Conservation (phyloP, 331 rosid species). For the Ulmus americana region DNA sequence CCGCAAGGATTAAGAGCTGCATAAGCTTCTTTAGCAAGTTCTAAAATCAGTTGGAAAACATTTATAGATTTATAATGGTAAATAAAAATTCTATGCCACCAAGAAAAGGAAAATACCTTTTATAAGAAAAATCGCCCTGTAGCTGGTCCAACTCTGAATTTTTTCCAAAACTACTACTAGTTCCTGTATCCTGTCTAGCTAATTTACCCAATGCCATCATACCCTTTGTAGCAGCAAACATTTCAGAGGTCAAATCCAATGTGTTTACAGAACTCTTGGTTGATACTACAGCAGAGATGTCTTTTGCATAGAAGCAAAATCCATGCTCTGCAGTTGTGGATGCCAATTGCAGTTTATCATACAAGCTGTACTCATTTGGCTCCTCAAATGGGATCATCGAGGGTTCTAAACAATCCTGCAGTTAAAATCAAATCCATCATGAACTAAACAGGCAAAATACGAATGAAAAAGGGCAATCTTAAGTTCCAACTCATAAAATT, state of each 20-base stretch:
- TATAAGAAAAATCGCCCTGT: constrained; percentile 26
- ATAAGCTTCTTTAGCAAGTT: not conserved
- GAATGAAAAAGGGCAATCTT: constrained; percentile 6
- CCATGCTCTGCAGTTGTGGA: constrained; percentile 66
- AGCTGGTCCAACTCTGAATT: constrained; percentile 30
- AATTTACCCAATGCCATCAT: constrained; percentile 48
- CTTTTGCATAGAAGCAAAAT: constrained; percentile 59
- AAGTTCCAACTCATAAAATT: constrained; percentile 14
- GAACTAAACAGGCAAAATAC: constrained; percentile 4
- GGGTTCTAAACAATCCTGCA: constrained; percentile 55
- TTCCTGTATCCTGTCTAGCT: constrained; percentile 33
- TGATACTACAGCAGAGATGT: constrained; percentile 46
- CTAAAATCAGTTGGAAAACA: not conserved
- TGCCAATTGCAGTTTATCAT: constrained; percentile 41
- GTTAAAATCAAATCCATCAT: constrained; percentile 20
- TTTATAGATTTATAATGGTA: too few relatives aligned
- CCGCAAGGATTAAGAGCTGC: too few relatives aligned
- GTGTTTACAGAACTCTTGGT: constrained; percentile 33
- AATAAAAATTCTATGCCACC: not conserved
- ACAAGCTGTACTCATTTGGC: constrained; percentile 37
- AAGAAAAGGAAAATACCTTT: constrained; percentile 27
- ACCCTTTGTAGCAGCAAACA: constrained; percentile 54
- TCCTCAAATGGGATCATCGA: constrained; percentile 34
- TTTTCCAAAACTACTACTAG: constrained; percentile 29
- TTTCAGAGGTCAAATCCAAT: constrained; percentile 53